phyloP scores from a whole-genome alignment of 106 monocot species.

The Chionographis japonica region DNA sequence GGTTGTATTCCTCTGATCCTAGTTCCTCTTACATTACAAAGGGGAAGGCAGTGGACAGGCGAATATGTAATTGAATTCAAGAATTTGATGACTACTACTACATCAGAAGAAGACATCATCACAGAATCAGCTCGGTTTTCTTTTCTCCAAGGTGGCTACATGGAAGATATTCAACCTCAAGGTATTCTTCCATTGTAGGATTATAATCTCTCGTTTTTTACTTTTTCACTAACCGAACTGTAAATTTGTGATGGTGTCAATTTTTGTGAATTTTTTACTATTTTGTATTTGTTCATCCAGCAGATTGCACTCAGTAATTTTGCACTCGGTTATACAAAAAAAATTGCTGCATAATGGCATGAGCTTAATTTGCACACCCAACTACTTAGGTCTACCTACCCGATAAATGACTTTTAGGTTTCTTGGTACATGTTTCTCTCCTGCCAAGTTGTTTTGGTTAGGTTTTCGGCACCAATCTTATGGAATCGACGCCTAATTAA shows the following conservation, averaged over 20 bases:
- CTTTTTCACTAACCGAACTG: neutral
- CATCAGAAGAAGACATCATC: constrained; percentile 12
- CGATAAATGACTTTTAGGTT: too few species aligned
- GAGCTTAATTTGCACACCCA: too few species aligned
- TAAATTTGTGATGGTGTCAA: neutral
- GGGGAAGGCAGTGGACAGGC: constrained; percentile 90
- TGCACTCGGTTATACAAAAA: too few species aligned
- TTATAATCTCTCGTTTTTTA: neutral
- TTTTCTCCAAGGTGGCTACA: constrained; percentile 78
- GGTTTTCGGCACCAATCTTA: too few species aligned
- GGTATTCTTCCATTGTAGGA: constrained; percentile 26
- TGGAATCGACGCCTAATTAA: too few species aligned
- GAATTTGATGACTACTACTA: constrained; percentile 37
- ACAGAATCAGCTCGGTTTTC: constrained; percentile 91
- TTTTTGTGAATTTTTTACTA: neutral
- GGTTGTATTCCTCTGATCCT: neutral
- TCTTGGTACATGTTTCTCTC: too few species aligned
- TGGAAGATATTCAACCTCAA: constrained; percentile 50
- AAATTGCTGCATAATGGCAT: too few species aligned
- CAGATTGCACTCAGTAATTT: too few species aligned
- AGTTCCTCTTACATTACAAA: constrained; percentile 10
- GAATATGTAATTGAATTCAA: constrained; percentile 73
- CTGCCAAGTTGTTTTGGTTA: too few species aligned
- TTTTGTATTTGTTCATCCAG: too few species aligned
- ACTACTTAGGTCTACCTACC: too few species aligned